Evolutionary conservation across 2,329 filamentous ascomycete species (phyloP).

Genomic region (Diaporthe helianthi): DNA sequence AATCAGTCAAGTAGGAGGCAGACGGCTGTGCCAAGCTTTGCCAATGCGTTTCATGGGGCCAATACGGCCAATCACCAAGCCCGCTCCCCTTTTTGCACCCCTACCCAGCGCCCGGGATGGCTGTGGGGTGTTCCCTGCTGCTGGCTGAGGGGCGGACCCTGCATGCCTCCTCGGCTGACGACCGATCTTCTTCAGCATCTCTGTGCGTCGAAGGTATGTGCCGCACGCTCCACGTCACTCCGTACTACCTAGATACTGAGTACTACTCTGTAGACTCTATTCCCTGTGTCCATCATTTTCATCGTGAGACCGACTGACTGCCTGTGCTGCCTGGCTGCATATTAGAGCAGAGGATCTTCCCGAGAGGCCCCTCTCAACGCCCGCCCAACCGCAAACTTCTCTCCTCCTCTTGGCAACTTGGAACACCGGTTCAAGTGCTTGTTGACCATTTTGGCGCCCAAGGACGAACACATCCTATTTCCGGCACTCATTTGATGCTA

Average conservation of each 20-base stretch:
- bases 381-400: neutral
- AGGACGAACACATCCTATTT: slow-evolving; percentile 3
- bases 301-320: neutral
- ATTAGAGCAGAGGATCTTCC: neutral
- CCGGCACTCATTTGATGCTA: slow-evolving; percentile 22
- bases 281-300: neutral
- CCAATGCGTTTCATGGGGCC: slow-evolving; percentile 24
- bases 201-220: neutral
- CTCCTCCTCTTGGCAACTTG: slow-evolving; percentile 12
- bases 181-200: slow-evolving; percentile 20
- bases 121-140: slow-evolving; percentile 25
- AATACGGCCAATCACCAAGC: neutral
- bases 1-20: neutral
- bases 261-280: no score
- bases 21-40: slow-evolving; percentile 29
- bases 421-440: neutral
- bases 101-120: neutral
- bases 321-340: neutral
- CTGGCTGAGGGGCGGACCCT: neutral
- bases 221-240: neutral
- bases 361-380: neutral
- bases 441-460: slow-evolving; percentile 14
- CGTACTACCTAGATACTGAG: neutral
- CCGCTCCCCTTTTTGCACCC: slow-evolving; percentile 20
- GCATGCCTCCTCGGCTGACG: slow-evolving; percentile 11